Percentiles rank a stretch among this genome's conserved stretches.
phyloP scores from a whole-genome alignment of 2,329 filamentous ascomycete species.

The Fusarium floridanum region DNA sequence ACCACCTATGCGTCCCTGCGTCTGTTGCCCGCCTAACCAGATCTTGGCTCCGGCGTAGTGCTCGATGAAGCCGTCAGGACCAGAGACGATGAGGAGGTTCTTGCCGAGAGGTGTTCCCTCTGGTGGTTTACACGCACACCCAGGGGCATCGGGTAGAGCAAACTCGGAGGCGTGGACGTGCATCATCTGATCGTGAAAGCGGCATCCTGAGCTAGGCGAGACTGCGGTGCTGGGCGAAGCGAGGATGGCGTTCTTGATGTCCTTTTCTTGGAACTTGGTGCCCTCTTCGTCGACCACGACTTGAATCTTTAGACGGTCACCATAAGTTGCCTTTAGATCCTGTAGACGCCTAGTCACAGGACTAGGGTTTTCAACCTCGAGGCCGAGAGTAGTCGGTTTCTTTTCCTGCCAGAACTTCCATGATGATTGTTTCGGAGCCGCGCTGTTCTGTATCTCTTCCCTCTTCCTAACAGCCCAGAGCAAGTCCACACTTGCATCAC shows the following conservation, averaged over 20 bases:
- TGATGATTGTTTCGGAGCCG: slow-evolving; percentile 31
- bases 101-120: slow-evolving; percentile 56
- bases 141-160: slow-evolving; percentile 41
- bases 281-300: slow-evolving; percentile 89
- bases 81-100: slow-evolving; percentile 85
- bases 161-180: slow-evolving; percentile 50
- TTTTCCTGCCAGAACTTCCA: slow-evolving; percentile 44
- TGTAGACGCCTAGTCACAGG: slow-evolving; percentile 73
- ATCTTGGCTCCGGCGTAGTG: slow-evolving; percentile 84
- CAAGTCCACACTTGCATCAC: slow-evolving; percentile 68
- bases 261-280: slow-evolving; percentile 69
- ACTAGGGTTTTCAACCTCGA: slow-evolving; percentile 50
- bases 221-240: neutral
- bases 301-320: slow-evolving; percentile 71
- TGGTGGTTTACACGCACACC: slow-evolving; percentile 44
- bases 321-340: slow-evolving; percentile 69
- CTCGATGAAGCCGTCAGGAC: slow-evolving; percentile 89
- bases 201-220: slow-evolving; percentile 42
- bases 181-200: slow-evolving; percentile 49
- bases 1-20: slow-evolving; percentile 81
- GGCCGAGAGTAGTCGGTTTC: slow-evolving; percentile 34
- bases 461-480: slow-evolving; percentile 83
- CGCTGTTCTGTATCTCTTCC: slow-evolving; percentile 59
- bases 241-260: slow-evolving; percentile 57
- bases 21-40: slow-evolving; percentile 79